These are phyloP conservation scores for Triticum dicoccoides DNA, from an alignment of 176 grass and related monocot genomes.

Conservation along the genomic window DNA sequence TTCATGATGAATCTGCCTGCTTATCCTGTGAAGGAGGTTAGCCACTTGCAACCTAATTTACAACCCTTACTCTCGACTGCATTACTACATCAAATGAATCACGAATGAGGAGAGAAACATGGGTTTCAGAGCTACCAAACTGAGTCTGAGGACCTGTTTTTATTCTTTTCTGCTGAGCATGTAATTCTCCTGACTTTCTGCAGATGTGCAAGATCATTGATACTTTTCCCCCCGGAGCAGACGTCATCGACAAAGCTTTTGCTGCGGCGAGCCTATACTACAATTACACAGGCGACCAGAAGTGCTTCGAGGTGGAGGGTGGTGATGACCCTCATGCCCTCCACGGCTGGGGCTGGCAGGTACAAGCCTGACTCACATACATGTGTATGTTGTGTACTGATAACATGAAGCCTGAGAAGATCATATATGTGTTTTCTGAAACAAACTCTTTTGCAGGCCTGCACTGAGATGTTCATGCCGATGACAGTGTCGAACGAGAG, in stretches of 20 bases:
- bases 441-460: constrained; percentile 58
- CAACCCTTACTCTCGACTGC: no score
- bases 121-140: no score
- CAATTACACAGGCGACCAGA: constrained; percentile 68
- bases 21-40: no score
- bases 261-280: constrained; percentile 81
- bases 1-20: no score
- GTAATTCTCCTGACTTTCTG: background rate
- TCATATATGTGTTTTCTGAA: background rate
- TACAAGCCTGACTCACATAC: constrained; percentile 21
- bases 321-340: constrained; percentile 81
- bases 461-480: constrained; percentile 99
- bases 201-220: constrained; percentile 93
- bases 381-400: background rate
- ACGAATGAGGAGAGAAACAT: background rate
- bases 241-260: constrained; percentile 55
- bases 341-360: constrained; percentile 85
- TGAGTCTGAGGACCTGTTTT: no score
- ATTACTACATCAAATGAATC: background rate
- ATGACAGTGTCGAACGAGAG: constrained; percentile 28
- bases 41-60: no score
- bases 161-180: background rate
- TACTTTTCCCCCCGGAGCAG: background rate
- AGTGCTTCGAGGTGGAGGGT: constrained; percentile 66
- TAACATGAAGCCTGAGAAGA: constrained; percentile 42